Evolutionary conservation across 495 filamentous ascomycete species (phyloP), one percentile per base, ranked within the genome.

Genomic region (Tuber brumale): DNA sequence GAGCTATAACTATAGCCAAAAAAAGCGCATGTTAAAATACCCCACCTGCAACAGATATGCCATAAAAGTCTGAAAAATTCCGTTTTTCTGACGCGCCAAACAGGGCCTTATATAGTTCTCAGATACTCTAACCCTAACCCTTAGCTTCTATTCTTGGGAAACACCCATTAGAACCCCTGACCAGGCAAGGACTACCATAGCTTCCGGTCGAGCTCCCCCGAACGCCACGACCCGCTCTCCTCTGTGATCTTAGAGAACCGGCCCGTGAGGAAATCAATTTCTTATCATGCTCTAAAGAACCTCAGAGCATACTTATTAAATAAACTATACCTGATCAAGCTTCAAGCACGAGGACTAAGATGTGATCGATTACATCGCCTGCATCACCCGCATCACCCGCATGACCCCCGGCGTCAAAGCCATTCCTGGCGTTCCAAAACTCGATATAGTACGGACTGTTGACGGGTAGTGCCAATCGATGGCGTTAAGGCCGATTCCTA

Each of bases 401-500:
- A 66, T 35, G 27, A 84, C 87, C 71, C 85, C 89, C 80, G 86
- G 86, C 71, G 85, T 86, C 21, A 85, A 86, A 37, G 85, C 88
- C 42, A 94, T 96, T 81, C 92, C 92, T 5, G 90, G 90, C 66
- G 89, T 94, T 4, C 94, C 94, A 21, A 88, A 88, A 72, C 91
- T 96, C 83, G 93, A 97, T 85, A 82, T 88, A 77, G 87, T 87
- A 71, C 89, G 90, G 72, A 90, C 90, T 39, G 91, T 97, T 42
- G 94, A 97, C 82, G 93, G 94, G 81, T 92, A 97, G 86, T 92
- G 94, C 75, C 87, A 89, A 72, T 89, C 97, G 73, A 89, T 89
- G 61, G 90, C 94, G 84, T 84, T 92, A 83, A 94, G 94, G 85
- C 90, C 89, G 9, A 87, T 97, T 12, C 94, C 94, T 21, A 81